A percentile compares a stretch with the other conserved stretches of the same genome.
phyloP scores from a whole-genome alignment of 352 stramenopile genomes.

The Thraustotheca clavata region DNA sequence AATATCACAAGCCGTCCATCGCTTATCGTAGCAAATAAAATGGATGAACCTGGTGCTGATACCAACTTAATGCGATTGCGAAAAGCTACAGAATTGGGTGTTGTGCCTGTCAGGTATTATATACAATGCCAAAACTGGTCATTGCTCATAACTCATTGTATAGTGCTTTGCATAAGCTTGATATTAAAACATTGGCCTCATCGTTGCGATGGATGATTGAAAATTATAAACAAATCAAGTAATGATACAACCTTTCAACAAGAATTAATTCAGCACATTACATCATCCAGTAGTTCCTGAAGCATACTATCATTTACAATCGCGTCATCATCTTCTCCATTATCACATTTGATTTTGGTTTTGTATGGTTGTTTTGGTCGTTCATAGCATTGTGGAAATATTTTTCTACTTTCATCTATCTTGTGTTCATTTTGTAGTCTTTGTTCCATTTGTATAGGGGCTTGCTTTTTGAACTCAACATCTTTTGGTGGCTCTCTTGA shows the following conservation, averaged over 20 bases:
- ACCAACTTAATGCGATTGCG: conserved; percentile 66
- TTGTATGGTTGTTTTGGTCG: neutral
- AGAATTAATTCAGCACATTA: conserved; percentile 10
- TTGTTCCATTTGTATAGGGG: neutral
- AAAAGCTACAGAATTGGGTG: conserved; percentile 55
- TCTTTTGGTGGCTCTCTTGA: conserved; percentile 28
- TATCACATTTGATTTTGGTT: neutral
- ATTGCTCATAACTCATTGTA: neutral
- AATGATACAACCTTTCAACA: neutral
- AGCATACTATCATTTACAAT: conserved; percentile 36
- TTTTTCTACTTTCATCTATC: conserved; percentile 26
- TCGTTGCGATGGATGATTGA: conserved; percentile 52
- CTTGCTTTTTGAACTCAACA: neutral
- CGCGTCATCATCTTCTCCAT: conserved; percentile 18
- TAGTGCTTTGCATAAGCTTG: conserved; percentile 78
- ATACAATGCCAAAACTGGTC: neutral
- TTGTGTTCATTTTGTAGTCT: conserved; percentile 24
- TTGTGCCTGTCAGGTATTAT: conserved; percentile 70
- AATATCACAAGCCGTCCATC: conserved; percentile 79
- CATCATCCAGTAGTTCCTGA: conserved; percentile 64
- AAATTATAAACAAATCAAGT: conserved; percentile 27
- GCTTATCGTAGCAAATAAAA: conserved; percentile 86
- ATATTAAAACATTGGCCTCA: conserved; percentile 70
- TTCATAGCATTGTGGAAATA: conserved; percentile 19
- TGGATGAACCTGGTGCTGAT: conserved; percentile 78